Percentiles rank a stretch among this genome's conserved stretches.
phyloP scores from a whole-genome alignment of 768 basidiomycete genomes.

The Ramaria sp. region DNA sequence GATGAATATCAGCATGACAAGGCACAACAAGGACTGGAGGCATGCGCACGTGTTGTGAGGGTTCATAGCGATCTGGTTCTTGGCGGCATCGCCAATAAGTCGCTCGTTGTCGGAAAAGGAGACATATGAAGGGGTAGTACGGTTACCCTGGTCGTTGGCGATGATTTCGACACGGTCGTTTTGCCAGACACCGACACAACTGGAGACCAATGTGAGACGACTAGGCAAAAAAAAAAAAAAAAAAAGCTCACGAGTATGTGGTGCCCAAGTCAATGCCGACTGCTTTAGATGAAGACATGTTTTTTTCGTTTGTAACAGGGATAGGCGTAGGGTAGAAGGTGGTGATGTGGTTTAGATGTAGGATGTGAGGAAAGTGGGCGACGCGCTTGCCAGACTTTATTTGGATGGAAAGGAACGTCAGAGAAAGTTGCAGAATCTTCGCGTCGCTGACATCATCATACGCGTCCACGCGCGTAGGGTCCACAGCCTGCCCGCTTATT shows the following conservation, averaged over 20 bases:
- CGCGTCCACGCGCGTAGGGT: too few species aligned
- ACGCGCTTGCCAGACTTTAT: slow-evolving; percentile 6
- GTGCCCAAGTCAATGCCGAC: slow-evolving; percentile 89
- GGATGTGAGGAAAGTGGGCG: not conserved
- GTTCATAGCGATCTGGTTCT: slow-evolving; percentile 99
- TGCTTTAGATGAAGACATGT: slow-evolving; percentile 63
- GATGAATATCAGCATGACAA: slow-evolving; percentile 14
- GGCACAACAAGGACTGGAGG: not conserved
- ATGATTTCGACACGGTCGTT: slow-evolving; percentile 99
- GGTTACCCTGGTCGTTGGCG: slow-evolving; percentile 90
- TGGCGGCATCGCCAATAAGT: slow-evolving; percentile 97
- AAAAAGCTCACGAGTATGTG: slow-evolving; percentile 70
- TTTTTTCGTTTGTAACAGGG: not conserved
- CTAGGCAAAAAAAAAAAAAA: slow-evolving; percentile 8
- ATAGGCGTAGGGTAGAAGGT: not conserved
- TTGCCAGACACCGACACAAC: slow-evolving; percentile 99
- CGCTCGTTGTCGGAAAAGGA: slow-evolving; percentile 92
- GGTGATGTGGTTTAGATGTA: not conserved
- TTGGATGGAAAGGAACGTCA: slow-evolving; percentile 1
- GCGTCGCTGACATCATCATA: slow-evolving; percentile 8
- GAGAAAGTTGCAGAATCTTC: slow-evolving; percentile 7
- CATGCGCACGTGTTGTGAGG: slow-evolving; percentile 70
- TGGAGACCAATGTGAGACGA: slow-evolving; percentile 26
- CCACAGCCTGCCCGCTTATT: not conserved
- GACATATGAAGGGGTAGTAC: slow-evolving; percentile 93